Conservation (phyloP, 352 stramenopile species). For the Pythium dissotocum region DNA sequence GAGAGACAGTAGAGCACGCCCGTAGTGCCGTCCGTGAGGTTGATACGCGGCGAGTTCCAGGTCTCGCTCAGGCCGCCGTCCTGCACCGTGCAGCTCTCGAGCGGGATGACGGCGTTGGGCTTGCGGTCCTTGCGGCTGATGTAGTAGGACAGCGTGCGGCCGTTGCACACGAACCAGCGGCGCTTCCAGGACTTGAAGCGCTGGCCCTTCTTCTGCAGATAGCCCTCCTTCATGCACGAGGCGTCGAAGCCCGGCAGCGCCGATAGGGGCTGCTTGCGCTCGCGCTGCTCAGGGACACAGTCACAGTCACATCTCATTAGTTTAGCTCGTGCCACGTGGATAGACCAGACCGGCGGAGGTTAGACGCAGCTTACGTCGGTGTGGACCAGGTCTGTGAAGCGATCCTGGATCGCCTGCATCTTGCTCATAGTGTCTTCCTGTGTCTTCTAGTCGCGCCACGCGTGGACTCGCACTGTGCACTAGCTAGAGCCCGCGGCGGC, state of each 20-base stretch:
- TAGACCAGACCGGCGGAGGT: not conserved
- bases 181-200: conserved; percentile 82
- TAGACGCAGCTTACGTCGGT: conserved; percentile 42
- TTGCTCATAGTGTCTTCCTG: not conserved
- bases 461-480: conserved; percentile 4
- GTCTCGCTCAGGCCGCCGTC: conserved; percentile 83
- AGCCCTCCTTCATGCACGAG: conserved; percentile 78
- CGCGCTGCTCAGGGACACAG: conserved; percentile 38
- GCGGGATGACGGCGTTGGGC: conserved; percentile 79
- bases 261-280: conserved; percentile 58
- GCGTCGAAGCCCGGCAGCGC: conserved; percentile 54
- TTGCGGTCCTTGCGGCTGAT: conserved; percentile 79
- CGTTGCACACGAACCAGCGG: conserved; percentile 86
- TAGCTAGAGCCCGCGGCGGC: not conserved
- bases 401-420: conserved; percentile 76
- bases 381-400: conserved; percentile 78
- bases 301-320: conserved; percentile 4
- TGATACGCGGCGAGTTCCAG: conserved; percentile 85
- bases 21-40: conserved; percentile 71
- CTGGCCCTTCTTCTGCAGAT: conserved; percentile 85
- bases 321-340: conserved; percentile 7
- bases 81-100: conserved; percentile 79
- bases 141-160: conserved; percentile 80
- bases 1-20: conserved; percentile 86
- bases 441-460: conserved; percentile 1